Percentiles rank a stretch among this genome's conserved stretches.
Evolutionary conservation across 495 filamentous ascomycete species (phyloP).

Genomic region (Penicillium arizonense): DNA sequence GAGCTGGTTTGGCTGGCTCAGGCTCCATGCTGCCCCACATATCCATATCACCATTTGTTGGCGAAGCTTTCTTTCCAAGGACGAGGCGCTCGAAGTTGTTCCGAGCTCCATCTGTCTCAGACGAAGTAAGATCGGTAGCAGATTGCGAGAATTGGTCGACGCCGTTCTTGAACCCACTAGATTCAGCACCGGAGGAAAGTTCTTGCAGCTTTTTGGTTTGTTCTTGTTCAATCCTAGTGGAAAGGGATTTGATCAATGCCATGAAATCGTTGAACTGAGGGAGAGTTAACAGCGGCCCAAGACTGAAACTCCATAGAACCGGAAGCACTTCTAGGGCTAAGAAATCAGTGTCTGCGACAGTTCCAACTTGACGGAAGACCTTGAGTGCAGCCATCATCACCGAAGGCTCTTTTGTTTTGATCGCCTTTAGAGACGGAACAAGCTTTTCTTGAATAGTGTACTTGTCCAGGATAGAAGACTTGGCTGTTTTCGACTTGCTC

Average conservation of each 20-base stretch:
- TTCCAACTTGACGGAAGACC: constrained; percentile 79
- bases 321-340: constrained; percentile 89
- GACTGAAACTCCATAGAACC: constrained; percentile 84
- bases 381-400: constrained; percentile 93
- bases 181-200: constrained; percentile 54
- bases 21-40: constrained; percentile 36
- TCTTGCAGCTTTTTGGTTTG: constrained; percentile 86
- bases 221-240: constrained; percentile 77
- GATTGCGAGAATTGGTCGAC: constrained; percentile 26
- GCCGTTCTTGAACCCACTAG: constrained; percentile 37
- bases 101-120: constrained; percentile 45
- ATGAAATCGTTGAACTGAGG: constrained; percentile 88
- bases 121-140: constrained; percentile 18
- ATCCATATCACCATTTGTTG: constrained; percentile 29
- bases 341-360: constrained; percentile 84
- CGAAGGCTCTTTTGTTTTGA: constrained; percentile 96
- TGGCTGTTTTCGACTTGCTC: constrained; percentile 52
- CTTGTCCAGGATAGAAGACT: constrained; percentile 84
- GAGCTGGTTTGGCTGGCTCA: constrained; percentile 25
- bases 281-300: constrained; percentile 84
- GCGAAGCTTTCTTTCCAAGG: constrained; percentile 54
- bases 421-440: constrained; percentile 81
- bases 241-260: constrained; percentile 78
- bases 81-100: constrained; percentile 86
- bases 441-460: constrained; percentile 97